A percentile compares a stretch with the other conserved stretches of the same genome.
Conservation (phyloP, 495 filamentous ascomycete species). For the Aspergillus leporis region DNA sequence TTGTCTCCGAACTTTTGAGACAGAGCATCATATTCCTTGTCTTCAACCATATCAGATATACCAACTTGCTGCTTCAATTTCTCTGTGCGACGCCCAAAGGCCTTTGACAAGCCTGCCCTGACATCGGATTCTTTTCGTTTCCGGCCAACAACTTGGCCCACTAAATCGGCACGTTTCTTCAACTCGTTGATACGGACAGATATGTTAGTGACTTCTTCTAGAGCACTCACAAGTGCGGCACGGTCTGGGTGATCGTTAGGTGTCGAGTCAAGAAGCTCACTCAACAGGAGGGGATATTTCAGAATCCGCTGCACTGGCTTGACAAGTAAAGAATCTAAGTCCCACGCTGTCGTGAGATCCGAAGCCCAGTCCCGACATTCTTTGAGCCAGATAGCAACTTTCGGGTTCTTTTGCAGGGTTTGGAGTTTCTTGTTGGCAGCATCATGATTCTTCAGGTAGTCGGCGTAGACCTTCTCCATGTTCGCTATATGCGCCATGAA, state of each 20-base stretch:
- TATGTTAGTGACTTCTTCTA: constrained; percentile 64
- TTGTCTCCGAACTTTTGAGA: constrained; percentile 82
- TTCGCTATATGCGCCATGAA: constrained; percentile 70
- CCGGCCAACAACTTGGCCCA: constrained; percentile 80
- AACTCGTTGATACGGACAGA: constrained; percentile 86
- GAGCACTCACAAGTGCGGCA: constrained; percentile 60
- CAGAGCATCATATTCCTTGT: constrained; percentile 73
- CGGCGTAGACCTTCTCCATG: constrained; percentile 84
- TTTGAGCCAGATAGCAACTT: constrained; percentile 84
- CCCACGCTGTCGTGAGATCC: constrained; percentile 90
- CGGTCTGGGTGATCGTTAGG: constrained; percentile 81
- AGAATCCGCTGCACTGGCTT: constrained; percentile 92
- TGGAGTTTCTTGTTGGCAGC: constrained; percentile 76
- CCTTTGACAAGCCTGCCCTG: constrained; percentile 76
- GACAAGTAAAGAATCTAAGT: constrained; percentile 88
- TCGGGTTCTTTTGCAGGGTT: constrained; percentile 67
- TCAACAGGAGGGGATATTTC: constrained; percentile 86
- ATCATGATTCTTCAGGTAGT: constrained; percentile 85
- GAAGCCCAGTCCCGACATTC: constrained; percentile 86
- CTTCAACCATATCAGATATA: constrained; percentile 66
- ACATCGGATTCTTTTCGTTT: constrained; percentile 92
- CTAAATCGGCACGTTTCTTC: constrained; percentile 86
- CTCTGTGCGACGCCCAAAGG: constrained; percentile 82
- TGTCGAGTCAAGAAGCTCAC: constrained; percentile 74
- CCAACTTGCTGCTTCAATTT: constrained; percentile 71